Base-by-base conservation (phyloP, 768 basidiomycete species). In the Panaeolus cyanescens region DNA sequence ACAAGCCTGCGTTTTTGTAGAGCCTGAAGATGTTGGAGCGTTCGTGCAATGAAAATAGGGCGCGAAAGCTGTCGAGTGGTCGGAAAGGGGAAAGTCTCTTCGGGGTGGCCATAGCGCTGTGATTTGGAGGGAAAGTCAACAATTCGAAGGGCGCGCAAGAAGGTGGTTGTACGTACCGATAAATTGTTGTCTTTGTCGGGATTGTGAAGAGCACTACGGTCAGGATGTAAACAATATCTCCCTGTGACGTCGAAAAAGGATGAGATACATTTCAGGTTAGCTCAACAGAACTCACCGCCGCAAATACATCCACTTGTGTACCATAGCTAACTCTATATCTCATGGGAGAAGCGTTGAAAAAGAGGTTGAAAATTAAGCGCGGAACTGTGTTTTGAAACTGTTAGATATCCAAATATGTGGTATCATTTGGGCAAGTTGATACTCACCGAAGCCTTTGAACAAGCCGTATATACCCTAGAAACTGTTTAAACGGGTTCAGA, bases 51-150 rank as follows among this genome's bases (percentile, higher is more conserved):
- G 93, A 93, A 59, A 95, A 79, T 32, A 95, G 78, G 60, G 88
- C 73, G 20, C 90, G 89, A 12, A 93, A 73, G n/a, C 89, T 83
- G 61, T 82, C 79, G 58, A 82, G 68, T 1, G 81, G 77, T 32
- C 81, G 75, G 67, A 89, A 80, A 67, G 83, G 91, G 2, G 88
- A 83, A 32, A 95, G 77, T 70, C 82, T 87, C 72, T 90, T 85
- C 0, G 92, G 92, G 1, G 93, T 94, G 1, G 90, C 93, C 64
- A 95, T 90, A 1, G 93, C 83, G 40, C 93, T 95, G 64, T n/a
- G 54, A 36, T 55, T 50, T 45, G 25, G 17, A 56, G 20, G 63
- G 57, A 32, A 45, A 17, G 50, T 60, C 19, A 33, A 19, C 32
- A 34, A 10, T 17, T 53, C n/a, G 12, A 15, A 39, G 10, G 25